A percentile compares a stretch with the other conserved stretches of the same genome.
Conservation (phyloP, 371 early-diverging fungal species). For the Lichtheimia hyalospora region DNA sequence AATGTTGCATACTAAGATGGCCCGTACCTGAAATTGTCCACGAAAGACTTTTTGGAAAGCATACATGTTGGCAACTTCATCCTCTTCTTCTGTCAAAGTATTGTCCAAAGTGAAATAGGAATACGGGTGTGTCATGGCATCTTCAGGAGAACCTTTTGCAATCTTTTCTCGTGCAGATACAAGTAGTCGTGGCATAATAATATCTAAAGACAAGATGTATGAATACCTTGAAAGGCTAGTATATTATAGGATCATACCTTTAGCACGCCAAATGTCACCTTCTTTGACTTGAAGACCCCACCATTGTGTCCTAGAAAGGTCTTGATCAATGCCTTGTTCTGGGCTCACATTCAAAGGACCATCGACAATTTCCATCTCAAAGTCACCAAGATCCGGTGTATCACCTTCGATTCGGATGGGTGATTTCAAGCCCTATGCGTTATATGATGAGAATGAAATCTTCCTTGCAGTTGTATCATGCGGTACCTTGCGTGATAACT, state of each 20-base stretch:
- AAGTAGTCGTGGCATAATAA: constrained; percentile 25
- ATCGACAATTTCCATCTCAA: constrained; percentile 60
- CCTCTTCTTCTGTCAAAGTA: constrained; percentile 29
- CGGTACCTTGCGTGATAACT: constrained; percentile 36
- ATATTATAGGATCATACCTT: constrained; percentile 28
- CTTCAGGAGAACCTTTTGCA: constrained; percentile 16
- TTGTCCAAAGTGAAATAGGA: constrained; percentile 41
- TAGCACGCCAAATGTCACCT: constrained; percentile 47
- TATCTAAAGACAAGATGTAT: constrained; percentile 14
- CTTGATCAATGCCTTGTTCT: constrained; percentile 18
- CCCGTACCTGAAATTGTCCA: constrained; percentile 59
- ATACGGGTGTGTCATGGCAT: constrained; percentile 24
- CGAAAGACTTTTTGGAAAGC: constrained; percentile 59
- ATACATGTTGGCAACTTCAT: constrained; percentile 49
- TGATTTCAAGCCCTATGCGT: constrained; percentile 38
- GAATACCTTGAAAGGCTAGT: no score
- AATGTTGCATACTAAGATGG: not conserved
- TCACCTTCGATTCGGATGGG: constrained; percentile 56
- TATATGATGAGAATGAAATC: not conserved
- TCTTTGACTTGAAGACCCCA: constrained; percentile 41
- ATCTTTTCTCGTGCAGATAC: constrained; percentile 22
- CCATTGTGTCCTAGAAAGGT: constrained; percentile 48
- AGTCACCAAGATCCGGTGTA: constrained; percentile 65
- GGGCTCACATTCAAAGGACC: constrained; percentile 42
- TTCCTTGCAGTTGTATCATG: not conserved